These are phyloP conservation scores for Dendrocalamus sinicus DNA, from an alignment of 176 grass and related monocot species.

Conservation along the genomic window DNA sequence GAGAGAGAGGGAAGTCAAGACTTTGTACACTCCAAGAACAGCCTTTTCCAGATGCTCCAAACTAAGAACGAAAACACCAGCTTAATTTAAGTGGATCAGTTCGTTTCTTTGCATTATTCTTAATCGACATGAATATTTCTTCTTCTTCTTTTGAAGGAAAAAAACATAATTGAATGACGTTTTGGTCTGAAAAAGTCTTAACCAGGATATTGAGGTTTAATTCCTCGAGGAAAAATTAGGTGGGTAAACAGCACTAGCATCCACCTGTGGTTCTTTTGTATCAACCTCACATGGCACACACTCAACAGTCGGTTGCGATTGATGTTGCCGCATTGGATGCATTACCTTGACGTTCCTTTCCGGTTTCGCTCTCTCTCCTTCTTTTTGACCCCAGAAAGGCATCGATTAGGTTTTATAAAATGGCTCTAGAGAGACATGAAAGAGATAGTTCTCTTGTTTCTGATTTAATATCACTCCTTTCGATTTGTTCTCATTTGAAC, in stretches of 20 bases:
- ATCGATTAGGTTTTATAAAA: constrained; percentile 55
- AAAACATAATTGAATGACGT: not conserved
- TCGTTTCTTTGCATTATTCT: not conserved
- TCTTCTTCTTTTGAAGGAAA: not conserved
- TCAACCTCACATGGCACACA: constrained; percentile 68
- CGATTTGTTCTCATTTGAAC: constrained; percentile 62
- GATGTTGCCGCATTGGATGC: constrained; percentile 48
- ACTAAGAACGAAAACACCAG: not conserved
- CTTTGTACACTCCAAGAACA: constrained; percentile 65
- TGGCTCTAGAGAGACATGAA: constrained; percentile 69
- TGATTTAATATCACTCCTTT: constrained; percentile 55
- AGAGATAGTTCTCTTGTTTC: constrained; percentile 62
- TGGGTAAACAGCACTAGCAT: constrained; percentile 53
- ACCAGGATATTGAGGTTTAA: constrained; percentile 41
- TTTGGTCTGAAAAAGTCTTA: constrained; percentile 25
- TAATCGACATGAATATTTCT: not conserved
- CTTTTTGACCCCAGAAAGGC: constrained; percentile 53
- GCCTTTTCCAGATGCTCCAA: constrained; percentile 56
- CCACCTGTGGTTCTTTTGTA: constrained; percentile 44
- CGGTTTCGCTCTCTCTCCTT: constrained; percentile 20
- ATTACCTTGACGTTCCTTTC: constrained; percentile 41
- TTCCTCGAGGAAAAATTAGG: constrained; percentile 55
- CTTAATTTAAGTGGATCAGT: not conserved
- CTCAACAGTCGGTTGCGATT: constrained; percentile 53
- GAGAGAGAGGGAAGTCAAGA: constrained; percentile 54